Conservation (phyloP, 2,329 filamentous ascomycete species). For the Sporothrix sp. region DNA sequence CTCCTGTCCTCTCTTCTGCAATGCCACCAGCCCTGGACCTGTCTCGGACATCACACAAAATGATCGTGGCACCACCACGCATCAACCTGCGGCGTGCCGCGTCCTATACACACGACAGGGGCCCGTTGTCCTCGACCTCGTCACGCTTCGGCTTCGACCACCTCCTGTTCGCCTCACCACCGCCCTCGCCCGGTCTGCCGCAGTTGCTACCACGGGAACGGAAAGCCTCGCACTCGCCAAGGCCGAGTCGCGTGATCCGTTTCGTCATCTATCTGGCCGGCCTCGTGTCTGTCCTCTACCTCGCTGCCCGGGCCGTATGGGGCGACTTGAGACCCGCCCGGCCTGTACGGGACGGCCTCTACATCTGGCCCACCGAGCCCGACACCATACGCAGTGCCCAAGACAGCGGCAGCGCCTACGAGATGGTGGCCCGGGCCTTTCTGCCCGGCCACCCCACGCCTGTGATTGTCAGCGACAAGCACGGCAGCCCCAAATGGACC, state of each 20-base stretch:
- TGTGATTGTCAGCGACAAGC: constrained; percentile 56
- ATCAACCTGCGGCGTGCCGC: constrained; percentile 49
- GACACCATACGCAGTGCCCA: constrained; percentile 14
- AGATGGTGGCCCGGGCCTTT: constrained; percentile 55
- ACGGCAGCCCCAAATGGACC: constrained; percentile 64
- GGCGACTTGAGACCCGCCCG: neutral
- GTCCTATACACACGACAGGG: constrained; percentile 48
- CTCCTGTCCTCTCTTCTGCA: constrained; percentile 9
- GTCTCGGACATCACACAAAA: constrained; percentile 35
- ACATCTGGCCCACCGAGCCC: constrained; percentile 31
- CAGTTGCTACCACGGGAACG: constrained; percentile 47
- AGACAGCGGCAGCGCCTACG: constrained; percentile 43
- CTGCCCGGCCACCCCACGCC: constrained; percentile 66
- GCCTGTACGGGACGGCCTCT: constrained; percentile 7
- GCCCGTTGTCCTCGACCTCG: constrained; percentile 48
- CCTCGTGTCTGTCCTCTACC: constrained; percentile 45
- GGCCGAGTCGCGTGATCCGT: constrained; percentile 49
- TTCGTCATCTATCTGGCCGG: constrained; percentile 45
- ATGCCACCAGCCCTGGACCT: constrained; percentile 42
- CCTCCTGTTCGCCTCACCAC: constrained; percentile 55
- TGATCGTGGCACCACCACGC: constrained; percentile 44
- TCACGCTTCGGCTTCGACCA: constrained; percentile 58
- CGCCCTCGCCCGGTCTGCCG: constrained; percentile 61
- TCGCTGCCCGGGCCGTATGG: constrained; percentile 35
- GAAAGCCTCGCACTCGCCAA: constrained; percentile 47